phyloP scores from a whole-genome alignment of 306 rosid species.

The Psophocarpus tetragonolobus region DNA sequence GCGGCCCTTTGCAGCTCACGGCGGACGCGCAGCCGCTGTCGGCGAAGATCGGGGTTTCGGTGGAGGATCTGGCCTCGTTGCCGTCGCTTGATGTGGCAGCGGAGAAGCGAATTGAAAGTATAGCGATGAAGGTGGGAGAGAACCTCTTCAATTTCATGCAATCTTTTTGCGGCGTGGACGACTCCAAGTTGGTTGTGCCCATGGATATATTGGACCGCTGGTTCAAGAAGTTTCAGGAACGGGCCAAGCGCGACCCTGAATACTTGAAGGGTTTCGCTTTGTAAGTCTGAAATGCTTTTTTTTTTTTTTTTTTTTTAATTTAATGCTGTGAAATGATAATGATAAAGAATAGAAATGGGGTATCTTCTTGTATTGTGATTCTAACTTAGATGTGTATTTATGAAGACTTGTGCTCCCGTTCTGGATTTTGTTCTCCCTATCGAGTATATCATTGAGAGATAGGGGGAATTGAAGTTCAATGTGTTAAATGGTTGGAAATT shows the following conservation, averaged over 20 bases:
- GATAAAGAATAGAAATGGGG: background rate
- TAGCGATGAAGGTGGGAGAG: slow-evolving; percentile 88
- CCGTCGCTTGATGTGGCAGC: slow-evolving; percentile 78
- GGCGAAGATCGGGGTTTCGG: slow-evolving; percentile 93
- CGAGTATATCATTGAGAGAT: background rate
- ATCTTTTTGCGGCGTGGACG: slow-evolving; percentile 88
- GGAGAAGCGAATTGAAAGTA: slow-evolving; percentile 65
- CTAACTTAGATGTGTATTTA: background rate
- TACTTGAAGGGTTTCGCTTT: slow-evolving; percentile 74
- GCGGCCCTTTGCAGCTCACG: slow-evolving; percentile 57
- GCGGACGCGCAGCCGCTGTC: slow-evolving; percentile 64
- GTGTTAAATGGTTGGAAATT: background rate
- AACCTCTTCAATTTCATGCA: slow-evolving; percentile 94
- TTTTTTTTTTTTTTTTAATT: background rate
- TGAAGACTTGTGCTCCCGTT: background rate
- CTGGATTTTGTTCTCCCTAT: background rate
- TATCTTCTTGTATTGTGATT: slow-evolving; percentile 3
- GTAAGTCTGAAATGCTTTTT: background rate
- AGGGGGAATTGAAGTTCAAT: background rate
- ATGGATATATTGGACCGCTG: slow-evolving; percentile 93
- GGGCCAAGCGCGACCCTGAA: slow-evolving; percentile 83
- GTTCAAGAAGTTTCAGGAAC: slow-evolving; percentile 89
- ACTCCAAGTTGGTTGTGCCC: slow-evolving; percentile 80
- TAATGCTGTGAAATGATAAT: background rate
- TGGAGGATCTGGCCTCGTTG: slow-evolving; percentile 79